Evolutionary conservation across 1,139 yeast genomes (phyloP), one percentile per base, ranked within the genome.

Genomic region (Pichia sorboxylosa): DNA sequence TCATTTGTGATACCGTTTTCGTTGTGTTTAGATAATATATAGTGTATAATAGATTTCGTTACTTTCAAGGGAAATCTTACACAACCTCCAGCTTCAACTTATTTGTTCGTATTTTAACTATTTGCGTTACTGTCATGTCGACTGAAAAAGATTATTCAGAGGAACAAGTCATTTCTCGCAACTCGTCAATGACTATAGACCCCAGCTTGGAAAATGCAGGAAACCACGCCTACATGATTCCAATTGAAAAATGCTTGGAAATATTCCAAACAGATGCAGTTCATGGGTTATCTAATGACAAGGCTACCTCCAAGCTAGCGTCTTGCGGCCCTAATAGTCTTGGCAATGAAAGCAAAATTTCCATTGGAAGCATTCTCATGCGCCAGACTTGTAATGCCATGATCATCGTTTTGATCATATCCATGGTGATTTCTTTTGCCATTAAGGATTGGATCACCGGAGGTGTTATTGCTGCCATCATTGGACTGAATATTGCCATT

Each of bases 401-500:
- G 92, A 75, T 80, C 28, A 57, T 81, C 44, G 87, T 80, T n/a
- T 63, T 81, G 44, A 57, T 79, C 31, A 76, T 79, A 33, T 76
- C 90, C 19, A 74, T 78, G 84, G 58, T 75, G 26, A 78, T 81
- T 33, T 78, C 90, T 2, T 65, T 80, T 31, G 87, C 82, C n/a
- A 77, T 81, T 43, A 63, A 62, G 36, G 92, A 80, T 55, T 80
- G 83, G 79, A 81, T 80, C 37, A 75, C 85, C 4, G 92, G 87
- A 33, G 92, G 92, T 34, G 92, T 81, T 21, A 77, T 81, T 50
- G 77, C 73, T 1, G 77, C 72, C 33, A 90, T 81, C 19, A 75
- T 80, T 22, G 57, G 58, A 27, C 63, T 81, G 41, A 81, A 81
- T 51, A 74, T 80, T 30, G 57, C 59, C 18, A 79, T 81, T 30